A percentile compares a stretch with the other conserved stretches of the same genome.
These are phyloP conservation scores for Orbilia blumenaviensis DNA, from an alignment of 2,329 filamentous ascomycete species.

Conservation along the genomic window DNA sequence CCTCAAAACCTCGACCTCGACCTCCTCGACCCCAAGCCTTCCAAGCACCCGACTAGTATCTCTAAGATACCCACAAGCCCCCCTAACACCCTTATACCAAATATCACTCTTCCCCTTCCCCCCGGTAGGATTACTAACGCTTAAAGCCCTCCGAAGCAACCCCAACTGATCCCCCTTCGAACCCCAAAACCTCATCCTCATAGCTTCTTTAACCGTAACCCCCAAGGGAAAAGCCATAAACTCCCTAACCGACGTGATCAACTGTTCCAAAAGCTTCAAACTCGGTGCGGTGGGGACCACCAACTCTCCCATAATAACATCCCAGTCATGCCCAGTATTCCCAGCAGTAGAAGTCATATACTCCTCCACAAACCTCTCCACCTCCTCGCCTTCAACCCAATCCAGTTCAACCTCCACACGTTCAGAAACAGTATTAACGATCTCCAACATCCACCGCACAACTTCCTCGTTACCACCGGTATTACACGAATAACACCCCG, in stretches of 20 bases:
- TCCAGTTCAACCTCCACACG: not conserved
- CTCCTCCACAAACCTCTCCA: conserved; percentile 28
- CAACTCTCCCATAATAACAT: conserved; percentile 28
- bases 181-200: conserved; percentile 45
- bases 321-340: conserved; percentile 8
- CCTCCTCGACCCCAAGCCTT: conserved; percentile 68
- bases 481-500: conserved; percentile 55
- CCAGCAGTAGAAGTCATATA: conserved; percentile 1
- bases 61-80: conserved; percentile 60
- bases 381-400: not conserved
- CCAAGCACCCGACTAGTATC: conserved; percentile 61
- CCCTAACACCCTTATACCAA: conserved; percentile 54
- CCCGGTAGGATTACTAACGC: not conserved
- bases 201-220: conserved; percentile 42
- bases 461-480: conserved; percentile 45
- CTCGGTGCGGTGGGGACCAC: conserved; percentile 7
- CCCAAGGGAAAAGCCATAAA: conserved; percentile 38
- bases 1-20: conserved; percentile 78
- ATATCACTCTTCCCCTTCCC: conserved; percentile 55
- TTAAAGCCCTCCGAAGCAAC: conserved; percentile 21
- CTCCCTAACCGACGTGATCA: conserved; percentile 23
- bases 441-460: conserved; percentile 46
- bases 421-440: conserved; percentile 22
- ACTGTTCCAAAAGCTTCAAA: conserved; percentile 23
- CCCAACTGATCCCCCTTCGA: conserved; percentile 41